Conservation (phyloP, 768 basidiomycete species). For the Boletellus ananas region DNA sequence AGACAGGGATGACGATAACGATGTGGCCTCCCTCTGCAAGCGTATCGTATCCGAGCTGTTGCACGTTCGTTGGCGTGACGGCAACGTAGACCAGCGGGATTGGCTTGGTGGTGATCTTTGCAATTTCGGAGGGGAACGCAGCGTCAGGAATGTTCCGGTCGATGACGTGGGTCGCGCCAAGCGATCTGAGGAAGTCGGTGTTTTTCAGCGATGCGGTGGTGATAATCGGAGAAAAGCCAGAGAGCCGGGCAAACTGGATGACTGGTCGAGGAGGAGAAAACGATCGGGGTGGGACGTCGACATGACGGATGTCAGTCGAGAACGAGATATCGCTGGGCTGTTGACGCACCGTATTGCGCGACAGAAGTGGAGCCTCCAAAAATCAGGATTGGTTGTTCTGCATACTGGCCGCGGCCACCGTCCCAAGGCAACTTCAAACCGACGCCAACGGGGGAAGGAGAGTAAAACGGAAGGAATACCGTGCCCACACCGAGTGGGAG, state of each 20-base stretch:
- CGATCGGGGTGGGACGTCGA: too few species aligned
- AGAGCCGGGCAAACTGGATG: constrained; percentile 34
- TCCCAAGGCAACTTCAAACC: constrained; percentile 35
- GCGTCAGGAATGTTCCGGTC: constrained; percentile 24
- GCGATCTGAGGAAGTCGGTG: constrained; percentile 27
- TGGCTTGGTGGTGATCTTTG: constrained; percentile 9
- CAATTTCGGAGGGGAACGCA: constrained; percentile 13
- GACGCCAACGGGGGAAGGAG: constrained; percentile 22
- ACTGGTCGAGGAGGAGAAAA: constrained; percentile 15
- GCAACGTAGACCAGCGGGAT: constrained; percentile 25
- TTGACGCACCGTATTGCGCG: constrained; percentile 35
- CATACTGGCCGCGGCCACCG: constrained; percentile 27
- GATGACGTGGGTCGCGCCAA: constrained; percentile 38
- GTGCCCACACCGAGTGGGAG: constrained; percentile 33
- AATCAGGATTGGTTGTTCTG: constrained; percentile 33
- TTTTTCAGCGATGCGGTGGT: constrained; percentile 39
- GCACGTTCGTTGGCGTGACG: constrained; percentile 29
- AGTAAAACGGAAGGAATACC: constrained; percentile 32
- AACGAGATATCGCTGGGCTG: not conserved
- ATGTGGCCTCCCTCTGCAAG: constrained; percentile 33
- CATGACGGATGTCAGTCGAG: too few species aligned
- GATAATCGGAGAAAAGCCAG: constrained; percentile 36
- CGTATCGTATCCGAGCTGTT: constrained; percentile 29
- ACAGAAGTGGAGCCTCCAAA: constrained; percentile 37
- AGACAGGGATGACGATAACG: constrained; percentile 2